Evolutionary conservation across 1,284 basidiomycete genomes (phyloP), one percentile per base, ranked within the genome.

Genomic region (Austroboletus niveus): DNA sequence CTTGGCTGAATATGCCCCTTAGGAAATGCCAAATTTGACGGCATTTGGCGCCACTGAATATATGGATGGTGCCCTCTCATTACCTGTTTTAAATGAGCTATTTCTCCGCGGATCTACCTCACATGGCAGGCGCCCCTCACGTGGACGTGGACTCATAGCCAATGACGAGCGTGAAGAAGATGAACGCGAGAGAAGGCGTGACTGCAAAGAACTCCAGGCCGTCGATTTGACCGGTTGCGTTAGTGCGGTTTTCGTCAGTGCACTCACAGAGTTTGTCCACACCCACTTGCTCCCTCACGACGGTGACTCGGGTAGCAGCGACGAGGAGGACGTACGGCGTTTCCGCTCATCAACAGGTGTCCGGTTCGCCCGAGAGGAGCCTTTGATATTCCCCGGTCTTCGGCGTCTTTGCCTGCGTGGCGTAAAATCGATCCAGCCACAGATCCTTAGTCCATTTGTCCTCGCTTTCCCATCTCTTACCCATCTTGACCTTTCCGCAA

Each of bases 141-240:
- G 87, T 51, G 82, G 83, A 3, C 82, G 85, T 32, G 79, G 78
- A 24, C 61, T 78, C 20, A 56, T 75, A 9, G 50, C 68, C n/a
- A 68, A 61, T 29, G 80, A 84, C 51, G 81, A 85, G 48, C 64
- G 70, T 1, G 87, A 89, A 47, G 82, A 86, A 47, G 85, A 90
- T 52, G 85, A 89, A 55, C 75, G 78, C 46, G 87, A 91, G 50
- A 75, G 92, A 61, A 77, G 88, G 60, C 69, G 81, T 44, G 88
- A 92, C 51, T 93, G 85, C 75, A 83, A 78, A 55, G 85, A 92
- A 48, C 76, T 99, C 7, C 86, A 94, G 67, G 93, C 94, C 2
- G 77, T 97, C 35, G 96, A 99, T 67, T 73, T 98, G 48, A 98
- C 94, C 20, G 95, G 94, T 59, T 98, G 96, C 68, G 89, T 98